Percentiles rank a stretch among this genome's conserved stretches.
These are phyloP conservation scores for Phialophora expanda DNA, from an alignment of 2,329 filamentous ascomycete species.

Conservation along the genomic window DNA sequence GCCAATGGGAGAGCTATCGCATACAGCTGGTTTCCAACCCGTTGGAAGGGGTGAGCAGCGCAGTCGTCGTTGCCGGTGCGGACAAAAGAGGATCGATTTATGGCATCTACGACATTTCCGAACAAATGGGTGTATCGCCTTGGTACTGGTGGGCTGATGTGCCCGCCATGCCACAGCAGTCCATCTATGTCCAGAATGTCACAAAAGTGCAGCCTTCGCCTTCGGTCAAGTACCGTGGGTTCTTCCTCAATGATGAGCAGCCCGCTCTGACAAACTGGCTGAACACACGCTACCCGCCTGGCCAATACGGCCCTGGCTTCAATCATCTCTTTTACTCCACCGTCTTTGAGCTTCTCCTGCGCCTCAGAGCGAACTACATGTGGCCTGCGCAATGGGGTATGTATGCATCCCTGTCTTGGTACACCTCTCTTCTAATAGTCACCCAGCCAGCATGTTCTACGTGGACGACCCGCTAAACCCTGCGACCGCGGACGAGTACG, in stretches of 20 bases:
- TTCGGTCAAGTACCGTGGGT: conserved; percentile 69
- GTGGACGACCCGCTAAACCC: conserved; percentile 73
- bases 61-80: conserved; percentile 70
- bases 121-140: conserved; percentile 74
- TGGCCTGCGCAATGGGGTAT: conserved; percentile 73
- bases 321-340: conserved; percentile 70
- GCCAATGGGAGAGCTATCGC: conserved; percentile 72
- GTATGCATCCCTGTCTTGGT: not conserved
- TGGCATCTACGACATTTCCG: conserved; percentile 72
- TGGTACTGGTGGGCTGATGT: conserved; percentile 68
- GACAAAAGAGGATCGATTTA: conserved; percentile 72
- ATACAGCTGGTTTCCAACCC: conserved; percentile 65
- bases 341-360: conserved; percentile 73
- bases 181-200: conserved; percentile 61
- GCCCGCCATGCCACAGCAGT: conserved; percentile 56
- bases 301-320: conserved; percentile 51
- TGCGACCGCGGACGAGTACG: conserved; percentile 73
- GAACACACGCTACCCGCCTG: conserved; percentile 58
- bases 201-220: conserved; percentile 65
- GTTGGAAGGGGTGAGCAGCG: conserved; percentile 60
- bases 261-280: conserved; percentile 72
- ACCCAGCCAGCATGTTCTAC: conserved; percentile 62
- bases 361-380: conserved; percentile 73
- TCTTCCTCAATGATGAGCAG: conserved; percentile 74
- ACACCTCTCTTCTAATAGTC: not conserved